phyloP scores from a whole-genome alignment of 169 alveolate species.

The Perkinsus marinus region DNA sequence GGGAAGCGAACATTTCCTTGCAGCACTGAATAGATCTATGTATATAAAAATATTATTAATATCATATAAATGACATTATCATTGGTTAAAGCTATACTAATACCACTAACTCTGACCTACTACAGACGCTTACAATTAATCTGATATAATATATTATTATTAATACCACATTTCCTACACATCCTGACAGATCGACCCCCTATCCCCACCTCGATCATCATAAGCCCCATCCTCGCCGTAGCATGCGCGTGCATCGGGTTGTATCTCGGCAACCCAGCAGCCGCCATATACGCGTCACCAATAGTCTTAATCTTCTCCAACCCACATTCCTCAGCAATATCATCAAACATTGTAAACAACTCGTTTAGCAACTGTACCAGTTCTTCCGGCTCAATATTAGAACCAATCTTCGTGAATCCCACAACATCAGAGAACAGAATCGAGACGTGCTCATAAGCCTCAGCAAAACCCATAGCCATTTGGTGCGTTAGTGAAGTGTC shows the following conservation, averaged over 20 bases:
- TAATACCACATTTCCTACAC: no score
- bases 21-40: no score
- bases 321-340: background rate
- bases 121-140: no score
- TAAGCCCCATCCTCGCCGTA: background rate
- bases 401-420: background rate
- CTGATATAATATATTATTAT: no score
- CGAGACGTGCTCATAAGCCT: background rate
- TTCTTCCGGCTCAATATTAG: background rate
- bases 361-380: background rate
- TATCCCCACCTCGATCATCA: background rate
- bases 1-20: no score
- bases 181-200: no score
- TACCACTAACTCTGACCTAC: no score
- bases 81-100: no score
- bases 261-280: background rate
- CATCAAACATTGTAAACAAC: background rate
- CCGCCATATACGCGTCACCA: constrained; percentile 1
- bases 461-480: no score
- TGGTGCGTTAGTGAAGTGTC: no score
- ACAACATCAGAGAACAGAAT: background rate
- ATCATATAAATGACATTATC: no score
- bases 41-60: no score
- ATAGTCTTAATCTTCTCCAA: constrained; percentile 1
- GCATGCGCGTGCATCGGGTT: constrained; percentile 1